Conservation (phyloP, 352 stramenopile species). For the Phytophthora colocasiae region DNA sequence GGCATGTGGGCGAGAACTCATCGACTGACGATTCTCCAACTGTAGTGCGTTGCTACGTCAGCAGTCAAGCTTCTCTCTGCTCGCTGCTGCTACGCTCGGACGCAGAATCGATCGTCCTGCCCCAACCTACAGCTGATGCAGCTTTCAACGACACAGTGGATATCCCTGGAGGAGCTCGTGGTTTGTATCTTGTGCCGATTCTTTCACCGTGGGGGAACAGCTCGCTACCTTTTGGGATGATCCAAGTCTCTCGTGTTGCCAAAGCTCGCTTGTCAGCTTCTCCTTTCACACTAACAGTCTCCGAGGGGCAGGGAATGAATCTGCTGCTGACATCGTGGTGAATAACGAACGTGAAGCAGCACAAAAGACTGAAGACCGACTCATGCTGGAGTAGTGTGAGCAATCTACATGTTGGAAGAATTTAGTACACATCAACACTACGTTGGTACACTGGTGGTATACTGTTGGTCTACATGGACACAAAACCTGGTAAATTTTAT, state of each 20-base stretch:
- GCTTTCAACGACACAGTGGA: constrained; percentile 81
- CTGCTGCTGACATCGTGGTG: constrained; percentile 24
- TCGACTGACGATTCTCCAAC: constrained; percentile 15
- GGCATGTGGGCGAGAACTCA: constrained; percentile 50
- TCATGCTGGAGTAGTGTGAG: constrained; percentile 66
- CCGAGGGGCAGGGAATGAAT: constrained; percentile 11
- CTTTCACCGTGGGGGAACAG: constrained; percentile 51
- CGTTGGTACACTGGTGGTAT: too few relatives aligned
- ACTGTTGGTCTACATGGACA: too few relatives aligned
- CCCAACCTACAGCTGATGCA: constrained; percentile 55
- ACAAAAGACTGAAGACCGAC: constrained; percentile 59
- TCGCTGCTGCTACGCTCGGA: constrained; percentile 27
- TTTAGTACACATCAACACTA: too few relatives aligned
- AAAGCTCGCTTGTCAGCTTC: constrained; percentile 28
- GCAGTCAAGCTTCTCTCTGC: constrained; percentile 67
- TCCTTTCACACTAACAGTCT: constrained; percentile 28
- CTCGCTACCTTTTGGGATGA: constrained; percentile 57
- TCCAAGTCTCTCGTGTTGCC: constrained; percentile 65
- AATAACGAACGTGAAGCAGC: constrained; percentile 47
- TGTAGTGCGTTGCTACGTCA: constrained; percentile 68
- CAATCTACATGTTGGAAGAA: too few relatives aligned
- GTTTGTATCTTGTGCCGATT: constrained; percentile 69
- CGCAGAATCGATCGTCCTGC: constrained; percentile 36
- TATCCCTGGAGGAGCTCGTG: constrained; percentile 59
- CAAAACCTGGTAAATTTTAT: too few relatives aligned